phyloP scores from a whole-genome alignment of 257 asterid genomes.

The Petrea volubilis region DNA sequence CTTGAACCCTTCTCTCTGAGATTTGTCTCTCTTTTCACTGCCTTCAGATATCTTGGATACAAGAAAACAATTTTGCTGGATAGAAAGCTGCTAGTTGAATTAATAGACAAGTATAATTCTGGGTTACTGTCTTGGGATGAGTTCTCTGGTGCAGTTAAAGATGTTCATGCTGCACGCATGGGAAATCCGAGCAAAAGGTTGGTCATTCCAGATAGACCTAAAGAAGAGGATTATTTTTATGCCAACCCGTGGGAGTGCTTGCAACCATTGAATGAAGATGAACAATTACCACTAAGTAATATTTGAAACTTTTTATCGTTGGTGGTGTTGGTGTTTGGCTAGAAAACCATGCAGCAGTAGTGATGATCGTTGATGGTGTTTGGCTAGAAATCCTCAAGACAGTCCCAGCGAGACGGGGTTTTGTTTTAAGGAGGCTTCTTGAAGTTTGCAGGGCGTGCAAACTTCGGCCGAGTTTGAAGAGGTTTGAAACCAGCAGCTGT shows the following conservation, averaged over 20 bases:
- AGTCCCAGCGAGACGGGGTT: constrained; percentile 20
- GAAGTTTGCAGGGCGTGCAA: constrained; percentile 27
- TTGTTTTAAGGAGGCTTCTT: constrained; percentile 33
- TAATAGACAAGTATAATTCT: constrained; percentile 64
- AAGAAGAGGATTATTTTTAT: constrained; percentile 96
- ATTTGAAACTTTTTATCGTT: constrained; percentile 31
- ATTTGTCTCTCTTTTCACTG: not conserved
- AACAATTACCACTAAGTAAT: constrained; percentile 36
- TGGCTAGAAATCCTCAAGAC: constrained; percentile 26
- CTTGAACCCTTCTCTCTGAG: not conserved
- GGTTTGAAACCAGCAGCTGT: constrained; percentile 25
- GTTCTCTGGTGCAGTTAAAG: constrained; percentile 80
- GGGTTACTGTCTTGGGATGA: constrained; percentile 83
- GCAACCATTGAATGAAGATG: constrained; percentile 52
- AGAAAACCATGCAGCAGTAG: constrained; percentile 15
- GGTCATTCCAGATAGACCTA: constrained; percentile 87
- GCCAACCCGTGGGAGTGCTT: constrained; percentile 95
- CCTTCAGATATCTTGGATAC: constrained; percentile 78
- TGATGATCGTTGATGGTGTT: constrained; percentile 28
- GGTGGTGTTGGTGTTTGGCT: constrained; percentile 29
- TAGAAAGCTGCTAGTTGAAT: constrained; percentile 66
- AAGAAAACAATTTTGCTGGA: constrained; percentile 84
- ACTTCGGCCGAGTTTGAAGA: constrained; percentile 8
- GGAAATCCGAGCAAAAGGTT: constrained; percentile 71
- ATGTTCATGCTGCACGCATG: constrained; percentile 71